phyloP scores from a whole-genome alignment of 108 stramenopile species.

The Bacterosira constricta region DNA sequence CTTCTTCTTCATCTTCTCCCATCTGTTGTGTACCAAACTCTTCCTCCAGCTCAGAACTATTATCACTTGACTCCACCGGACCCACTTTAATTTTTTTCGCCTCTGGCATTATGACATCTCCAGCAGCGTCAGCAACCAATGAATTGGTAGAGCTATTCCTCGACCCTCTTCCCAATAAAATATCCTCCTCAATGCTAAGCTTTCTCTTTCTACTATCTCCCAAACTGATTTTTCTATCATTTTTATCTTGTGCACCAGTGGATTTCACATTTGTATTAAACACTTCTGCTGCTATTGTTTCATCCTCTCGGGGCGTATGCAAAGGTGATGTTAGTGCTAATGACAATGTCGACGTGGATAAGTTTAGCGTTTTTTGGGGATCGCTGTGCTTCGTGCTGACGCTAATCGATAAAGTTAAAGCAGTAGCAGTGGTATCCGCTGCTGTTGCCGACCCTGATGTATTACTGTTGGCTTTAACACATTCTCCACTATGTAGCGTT shows the following conservation, averaged over 20 bases:
- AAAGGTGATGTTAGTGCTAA: constrained; percentile 12
- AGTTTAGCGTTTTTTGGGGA: constrained; percentile 6
- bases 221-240: too few species aligned
- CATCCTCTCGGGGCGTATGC: neutral
- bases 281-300: neutral
- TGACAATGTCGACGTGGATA: constrained; percentile 22
- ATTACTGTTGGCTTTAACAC: too few species aligned
- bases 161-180: constrained; percentile 34
- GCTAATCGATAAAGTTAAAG: too few species aligned
- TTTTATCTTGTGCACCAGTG: too few species aligned
- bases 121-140: neutral
- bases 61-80: neutral
- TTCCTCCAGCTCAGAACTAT: neutral
- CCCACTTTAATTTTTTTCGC: constrained; percentile 13
- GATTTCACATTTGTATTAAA: neutral
- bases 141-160: too few species aligned
- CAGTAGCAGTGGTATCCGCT: too few species aligned
- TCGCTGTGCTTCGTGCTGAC: too few species aligned
- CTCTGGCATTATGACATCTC: neutral
- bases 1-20: neutral
- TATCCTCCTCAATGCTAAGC: constrained; percentile 16
- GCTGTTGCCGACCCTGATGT: too few species aligned
- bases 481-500: too few species aligned
- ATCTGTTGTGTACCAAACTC: neutral
- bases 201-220: constrained; percentile 20